Conservation (phyloP, 495 filamentous ascomycete genomes). For the Aspergillus leporis region DNA sequence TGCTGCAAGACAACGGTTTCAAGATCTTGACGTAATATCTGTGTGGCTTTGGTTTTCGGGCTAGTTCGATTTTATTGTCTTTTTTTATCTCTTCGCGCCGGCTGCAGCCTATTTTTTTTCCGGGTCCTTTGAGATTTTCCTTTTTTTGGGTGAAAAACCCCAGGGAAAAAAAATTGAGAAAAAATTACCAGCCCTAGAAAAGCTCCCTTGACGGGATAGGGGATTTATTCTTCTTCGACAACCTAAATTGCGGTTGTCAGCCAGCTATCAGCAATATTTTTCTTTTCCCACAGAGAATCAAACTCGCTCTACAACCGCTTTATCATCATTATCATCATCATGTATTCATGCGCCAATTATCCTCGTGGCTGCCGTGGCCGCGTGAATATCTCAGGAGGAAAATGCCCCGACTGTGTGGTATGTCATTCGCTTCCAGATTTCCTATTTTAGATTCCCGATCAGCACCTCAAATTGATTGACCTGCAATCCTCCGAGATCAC, state of each 20-base stretch:
- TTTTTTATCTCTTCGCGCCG: background rate
- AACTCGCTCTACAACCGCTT: slow-evolving; percentile 6
- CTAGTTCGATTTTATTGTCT: slow-evolving; percentile 17
- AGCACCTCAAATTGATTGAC: background rate
- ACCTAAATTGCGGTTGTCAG: slow-evolving; percentile 7
- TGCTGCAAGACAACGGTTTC: slow-evolving; percentile 23
- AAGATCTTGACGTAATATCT: slow-evolving; percentile 29
- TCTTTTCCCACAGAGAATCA: background rate
- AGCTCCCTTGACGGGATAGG: slow-evolving; percentile 27
- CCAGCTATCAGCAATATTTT: slow-evolving; percentile 6
- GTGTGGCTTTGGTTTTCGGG: slow-evolving; percentile 22
- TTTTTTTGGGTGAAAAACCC: slow-evolving; percentile 3
- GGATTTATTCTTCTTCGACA: slow-evolving; percentile 9
- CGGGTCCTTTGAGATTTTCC: slow-evolving; percentile 18
- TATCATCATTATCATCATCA: slow-evolving; percentile 20
- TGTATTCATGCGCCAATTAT: slow-evolving; percentile 55
- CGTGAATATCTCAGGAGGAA: slow-evolving; percentile 43
- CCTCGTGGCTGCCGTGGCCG: slow-evolving; percentile 53
- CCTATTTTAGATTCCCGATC: background rate
- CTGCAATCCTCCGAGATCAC: background rate
- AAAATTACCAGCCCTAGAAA: slow-evolving; percentile 15
- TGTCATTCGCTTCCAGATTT: slow-evolving; percentile 19
- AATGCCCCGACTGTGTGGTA: slow-evolving; percentile 51
- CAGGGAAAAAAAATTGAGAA: background rate
- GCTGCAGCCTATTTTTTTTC: slow-evolving; percentile 14